These are phyloP conservation scores for Phalaenopsis hybrid DNA, from an alignment of 116 monocot genomes.

Conservation along the genomic window DNA sequence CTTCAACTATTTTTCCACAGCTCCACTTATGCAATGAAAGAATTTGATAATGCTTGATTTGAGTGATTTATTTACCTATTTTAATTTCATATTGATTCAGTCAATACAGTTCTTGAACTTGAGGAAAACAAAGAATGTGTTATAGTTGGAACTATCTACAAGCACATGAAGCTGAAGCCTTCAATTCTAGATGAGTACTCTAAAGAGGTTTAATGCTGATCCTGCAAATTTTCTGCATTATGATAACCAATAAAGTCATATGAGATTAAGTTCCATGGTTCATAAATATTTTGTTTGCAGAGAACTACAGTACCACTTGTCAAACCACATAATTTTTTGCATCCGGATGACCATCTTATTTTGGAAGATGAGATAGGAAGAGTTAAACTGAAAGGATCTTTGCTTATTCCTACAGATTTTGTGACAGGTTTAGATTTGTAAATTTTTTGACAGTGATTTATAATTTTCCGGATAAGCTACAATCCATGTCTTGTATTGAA, in stretches of 20 bases:
- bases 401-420: conserved; percentile 48
- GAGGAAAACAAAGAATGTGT: conserved; percentile 90
- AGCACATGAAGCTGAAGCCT: conserved; percentile 98
- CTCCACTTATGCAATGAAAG: not conserved
- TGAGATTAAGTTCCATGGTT: not conserved
- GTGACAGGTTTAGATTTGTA: conserved; percentile 59
- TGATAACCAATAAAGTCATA: not conserved
- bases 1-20: not conserved
- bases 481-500: not conserved
- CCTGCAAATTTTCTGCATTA: not conserved
- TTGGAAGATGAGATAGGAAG: conserved; percentile 98
- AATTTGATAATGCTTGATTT: not conserved
- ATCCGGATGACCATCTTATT: conserved; percentile 89
- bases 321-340: conserved; percentile 91
- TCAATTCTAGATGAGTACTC: conserved; percentile 89
- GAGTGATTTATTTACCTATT: not conserved
- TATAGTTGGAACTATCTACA: conserved; percentile 86
- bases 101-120: conserved; percentile 75
- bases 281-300: conserved; percentile 28
- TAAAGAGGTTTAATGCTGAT: conserved; percentile 64
- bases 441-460: not conserved
- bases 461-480: not conserved
- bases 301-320: conserved; percentile 83
- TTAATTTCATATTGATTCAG: conserved; percentile 32
- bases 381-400: conserved; percentile 71